Conservation (phyloP, 805 yeast species). For the Torulaspora delbrueckii region DNA sequence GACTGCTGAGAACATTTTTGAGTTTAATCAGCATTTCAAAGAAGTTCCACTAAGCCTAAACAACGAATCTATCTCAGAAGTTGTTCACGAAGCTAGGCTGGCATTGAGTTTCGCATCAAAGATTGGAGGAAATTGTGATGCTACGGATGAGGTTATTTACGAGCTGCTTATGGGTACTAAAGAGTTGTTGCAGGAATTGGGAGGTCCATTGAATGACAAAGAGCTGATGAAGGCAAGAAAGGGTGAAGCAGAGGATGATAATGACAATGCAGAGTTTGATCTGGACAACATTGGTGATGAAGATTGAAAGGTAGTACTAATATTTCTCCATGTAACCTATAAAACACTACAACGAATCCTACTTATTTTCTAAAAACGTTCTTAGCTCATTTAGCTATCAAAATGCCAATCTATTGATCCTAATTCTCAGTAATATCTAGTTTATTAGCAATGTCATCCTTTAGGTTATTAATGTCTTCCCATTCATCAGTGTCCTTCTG, state of each 20-base stretch:
- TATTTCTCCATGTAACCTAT: slow-evolving; percentile 2
- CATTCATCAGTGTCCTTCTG: slow-evolving; percentile 31
- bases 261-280: slow-evolving; percentile 26
- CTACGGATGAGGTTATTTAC: slow-evolving; percentile 46
- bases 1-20: slow-evolving; percentile 31
- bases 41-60: slow-evolving; percentile 38
- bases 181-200: slow-evolving; percentile 49
- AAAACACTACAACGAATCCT: not conserved
- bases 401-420: not conserved
- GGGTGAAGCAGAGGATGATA: slow-evolving; percentile 39
- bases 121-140: slow-evolving; percentile 40
- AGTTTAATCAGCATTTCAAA: slow-evolving; percentile 33
- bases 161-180: slow-evolving; percentile 55
- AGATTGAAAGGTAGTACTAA: not conserved
- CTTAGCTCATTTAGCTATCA: not conserved
- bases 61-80: slow-evolving; percentile 32
- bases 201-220: slow-evolving; percentile 51
- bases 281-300: slow-evolving; percentile 3
- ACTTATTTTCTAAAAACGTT: not conserved
- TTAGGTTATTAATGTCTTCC: slow-evolving; percentile 41
- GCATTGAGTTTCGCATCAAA: slow-evolving; percentile 40
- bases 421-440: slow-evolving; percentile 8
- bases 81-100: slow-evolving; percentile 35
- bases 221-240: slow-evolving; percentile 31
- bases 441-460: slow-evolving; percentile 18